Conservation (phyloP, 2,329 filamentous ascomycete genomes). For the Cladophialophora psammophila region DNA sequence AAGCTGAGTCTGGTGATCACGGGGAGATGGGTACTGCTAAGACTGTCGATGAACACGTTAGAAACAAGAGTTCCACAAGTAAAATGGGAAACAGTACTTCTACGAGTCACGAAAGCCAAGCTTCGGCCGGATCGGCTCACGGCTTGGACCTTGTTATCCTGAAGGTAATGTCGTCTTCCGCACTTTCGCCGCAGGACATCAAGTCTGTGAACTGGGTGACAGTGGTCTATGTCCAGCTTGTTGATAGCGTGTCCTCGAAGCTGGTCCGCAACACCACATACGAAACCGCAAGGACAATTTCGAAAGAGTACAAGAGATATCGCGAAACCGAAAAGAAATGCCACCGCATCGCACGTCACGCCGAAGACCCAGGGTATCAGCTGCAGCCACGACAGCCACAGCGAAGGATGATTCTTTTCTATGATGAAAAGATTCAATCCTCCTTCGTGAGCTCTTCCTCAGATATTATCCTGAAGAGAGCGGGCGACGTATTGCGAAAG, state of each 20-base stretch:
- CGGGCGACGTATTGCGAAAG: background rate
- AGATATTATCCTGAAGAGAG: background rate
- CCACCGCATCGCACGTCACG: background rate
- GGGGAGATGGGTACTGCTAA: background rate
- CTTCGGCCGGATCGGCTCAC: background rate
- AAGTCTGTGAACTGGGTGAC: background rate
- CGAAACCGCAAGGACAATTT: background rate
- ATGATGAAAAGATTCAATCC: background rate
- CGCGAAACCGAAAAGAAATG: background rate
- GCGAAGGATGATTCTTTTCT: background rate
- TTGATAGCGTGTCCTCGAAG: background rate
- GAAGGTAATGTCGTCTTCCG: background rate
- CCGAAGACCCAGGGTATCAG: background rate
- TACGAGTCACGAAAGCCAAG: background rate
- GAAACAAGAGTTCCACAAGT: background rate
- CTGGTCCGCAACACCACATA: background rate
- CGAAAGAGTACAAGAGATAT: background rate
- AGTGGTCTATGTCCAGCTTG: background rate
- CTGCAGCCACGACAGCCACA: background rate
- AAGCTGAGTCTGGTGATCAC: background rate
- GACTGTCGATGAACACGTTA: background rate
- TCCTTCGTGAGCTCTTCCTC: background rate
- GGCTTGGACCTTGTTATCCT: background rate
- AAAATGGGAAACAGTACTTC: no score
- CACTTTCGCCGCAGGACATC: background rate